Conservation (phyloP, 2,329 filamentous ascomycete genomes). For the Aspergillus sp. region DNA sequence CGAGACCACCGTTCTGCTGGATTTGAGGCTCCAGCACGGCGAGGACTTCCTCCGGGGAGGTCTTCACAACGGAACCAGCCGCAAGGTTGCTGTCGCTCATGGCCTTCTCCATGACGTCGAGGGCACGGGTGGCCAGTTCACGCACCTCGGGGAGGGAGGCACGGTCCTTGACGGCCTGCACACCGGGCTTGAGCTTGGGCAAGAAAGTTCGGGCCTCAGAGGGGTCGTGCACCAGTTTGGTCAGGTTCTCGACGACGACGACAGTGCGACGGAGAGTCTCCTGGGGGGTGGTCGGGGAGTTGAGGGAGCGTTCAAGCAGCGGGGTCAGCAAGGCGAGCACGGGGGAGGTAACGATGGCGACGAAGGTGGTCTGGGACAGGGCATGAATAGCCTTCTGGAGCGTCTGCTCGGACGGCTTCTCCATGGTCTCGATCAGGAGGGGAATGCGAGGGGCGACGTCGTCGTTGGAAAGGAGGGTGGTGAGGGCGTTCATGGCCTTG, state of each 20-base stretch:
- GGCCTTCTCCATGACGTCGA: constrained; percentile 86
- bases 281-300: constrained; percentile 84
- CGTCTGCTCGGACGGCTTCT: constrained; percentile 83
- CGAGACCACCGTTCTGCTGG: constrained; percentile 64
- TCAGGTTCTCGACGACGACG: constrained; percentile 96
- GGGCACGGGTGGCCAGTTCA: constrained; percentile 77
- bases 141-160: constrained; percentile 94
- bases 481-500: constrained; percentile 87
- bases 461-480: constrained; percentile 89
- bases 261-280: constrained; percentile 94
- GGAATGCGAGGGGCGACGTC: constrained; percentile 91
- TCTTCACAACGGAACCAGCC: constrained; percentile 59
- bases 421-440: constrained; percentile 89
- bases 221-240: constrained; percentile 94
- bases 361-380: constrained; percentile 96
- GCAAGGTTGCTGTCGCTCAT: constrained; percentile 69
- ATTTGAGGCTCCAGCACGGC: constrained; percentile 73
- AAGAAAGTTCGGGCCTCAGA: constrained; percentile 93
- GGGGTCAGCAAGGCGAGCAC: constrained; percentile 93
- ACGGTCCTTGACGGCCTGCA: constrained; percentile 80
- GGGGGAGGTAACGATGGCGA: constrained; percentile 91
- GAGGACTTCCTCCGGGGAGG: constrained; percentile 66
- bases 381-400: constrained; percentile 96
- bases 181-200: constrained; percentile 89
- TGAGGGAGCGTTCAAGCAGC: constrained; percentile 88